phyloP scores from a whole-genome alignment of 495 filamentous ascomycete species.

The Xylaria curta region DNA sequence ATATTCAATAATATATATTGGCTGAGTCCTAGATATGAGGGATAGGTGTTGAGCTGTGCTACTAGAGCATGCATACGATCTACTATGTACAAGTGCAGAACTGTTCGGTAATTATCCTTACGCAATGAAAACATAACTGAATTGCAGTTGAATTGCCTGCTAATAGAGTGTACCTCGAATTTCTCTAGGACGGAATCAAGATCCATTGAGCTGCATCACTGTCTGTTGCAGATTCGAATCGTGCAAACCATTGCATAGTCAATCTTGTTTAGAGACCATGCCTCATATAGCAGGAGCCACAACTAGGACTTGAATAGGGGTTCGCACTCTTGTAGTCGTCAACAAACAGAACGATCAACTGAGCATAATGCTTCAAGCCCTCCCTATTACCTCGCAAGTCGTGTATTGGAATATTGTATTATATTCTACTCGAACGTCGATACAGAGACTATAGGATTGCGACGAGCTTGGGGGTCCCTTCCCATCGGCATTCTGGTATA shows the following conservation, averaged over 20 bases:
- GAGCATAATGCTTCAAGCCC: background rate
- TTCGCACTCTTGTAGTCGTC: background rate
- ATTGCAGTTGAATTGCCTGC: background rate
- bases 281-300: background rate
- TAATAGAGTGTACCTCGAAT: background rate
- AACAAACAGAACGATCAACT: background rate
- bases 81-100: background rate
- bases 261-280: background rate
- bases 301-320: background rate
- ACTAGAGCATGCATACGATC: background rate
- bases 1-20: background rate
- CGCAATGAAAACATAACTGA: background rate
- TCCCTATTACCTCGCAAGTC: background rate
- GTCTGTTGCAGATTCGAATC: background rate
- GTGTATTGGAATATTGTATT: background rate
- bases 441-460: background rate
- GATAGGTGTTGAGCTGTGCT: background rate
- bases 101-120: background rate
- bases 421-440: background rate
- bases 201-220: background rate
- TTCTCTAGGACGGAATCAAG: background rate
- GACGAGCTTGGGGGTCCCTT: background rate
- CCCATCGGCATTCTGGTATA: background rate
- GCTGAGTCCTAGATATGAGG: constrained; percentile 1
- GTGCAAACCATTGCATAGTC: background rate